A percentile compares a stretch with the other conserved stretches of the same genome.
phyloP scores from a whole-genome alignment of 78 protist species.

The Creolimax fragrantissima region DNA sequence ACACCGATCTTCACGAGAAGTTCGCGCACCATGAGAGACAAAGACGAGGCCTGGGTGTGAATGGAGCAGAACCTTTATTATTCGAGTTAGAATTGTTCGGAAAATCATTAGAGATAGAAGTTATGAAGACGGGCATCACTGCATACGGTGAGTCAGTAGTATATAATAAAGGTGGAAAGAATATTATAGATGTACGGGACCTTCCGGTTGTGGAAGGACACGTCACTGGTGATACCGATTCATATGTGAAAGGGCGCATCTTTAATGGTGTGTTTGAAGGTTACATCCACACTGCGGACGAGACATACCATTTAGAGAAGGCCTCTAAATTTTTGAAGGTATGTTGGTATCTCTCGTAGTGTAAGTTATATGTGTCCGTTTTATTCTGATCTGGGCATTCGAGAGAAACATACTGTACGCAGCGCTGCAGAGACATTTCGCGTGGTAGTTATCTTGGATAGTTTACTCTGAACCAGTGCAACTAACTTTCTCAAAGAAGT shows the following conservation, averaged over 20 bases:
- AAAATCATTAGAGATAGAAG: neutral
- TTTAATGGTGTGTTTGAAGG: neutral
- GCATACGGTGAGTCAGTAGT: neutral
- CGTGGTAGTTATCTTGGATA: too few relatives aligned
- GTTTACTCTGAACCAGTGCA: too few relatives aligned
- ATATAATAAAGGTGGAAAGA: neutral
- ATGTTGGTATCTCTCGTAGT: too few relatives aligned
- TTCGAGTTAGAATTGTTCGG: neutral
- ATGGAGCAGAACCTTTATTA: neutral
- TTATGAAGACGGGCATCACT: neutral
- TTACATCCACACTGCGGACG: neutral
- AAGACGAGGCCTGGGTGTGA: neutral
- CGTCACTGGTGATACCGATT: neutral
- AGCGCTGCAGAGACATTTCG: too few relatives aligned
- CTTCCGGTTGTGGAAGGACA: neutral
- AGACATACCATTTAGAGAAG: neutral
- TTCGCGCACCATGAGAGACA: neutral
- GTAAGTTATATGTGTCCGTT: too few relatives aligned
- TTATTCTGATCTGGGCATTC: too few relatives aligned
- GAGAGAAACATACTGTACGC: too few relatives aligned
- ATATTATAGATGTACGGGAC: neutral
- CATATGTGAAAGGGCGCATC: neutral
- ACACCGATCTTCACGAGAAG: neutral
- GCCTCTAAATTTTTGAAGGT: neutral
- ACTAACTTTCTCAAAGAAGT: too few relatives aligned